Evolutionary conservation across 345 rosid species (phyloP).

Genomic region (Lagerstroemia speciosa): DNA sequence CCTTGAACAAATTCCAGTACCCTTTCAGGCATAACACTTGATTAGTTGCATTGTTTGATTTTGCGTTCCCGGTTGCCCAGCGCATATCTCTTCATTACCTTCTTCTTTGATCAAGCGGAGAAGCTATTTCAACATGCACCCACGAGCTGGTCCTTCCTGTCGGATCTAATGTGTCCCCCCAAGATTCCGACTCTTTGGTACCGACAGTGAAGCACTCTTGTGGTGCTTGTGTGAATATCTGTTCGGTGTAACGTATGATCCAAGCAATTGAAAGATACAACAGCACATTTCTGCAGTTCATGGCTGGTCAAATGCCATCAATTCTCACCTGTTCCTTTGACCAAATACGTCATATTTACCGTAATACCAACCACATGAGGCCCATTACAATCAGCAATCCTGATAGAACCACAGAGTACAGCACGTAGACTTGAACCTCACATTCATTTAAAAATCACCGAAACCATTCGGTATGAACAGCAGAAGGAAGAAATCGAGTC

Average conservation of each 20-base stretch:
- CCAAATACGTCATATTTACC: background rate
- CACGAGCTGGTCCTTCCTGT: slow-evolving; percentile 22
- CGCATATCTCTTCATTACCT: slow-evolving; percentile 70
- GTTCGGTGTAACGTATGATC: background rate
- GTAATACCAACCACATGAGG: too few species aligned
- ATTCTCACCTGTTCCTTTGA: too few species aligned
- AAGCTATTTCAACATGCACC: slow-evolving; percentile 48
- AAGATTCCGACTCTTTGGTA: background rate
- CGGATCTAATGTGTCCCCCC: background rate
- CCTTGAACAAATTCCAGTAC: background rate
- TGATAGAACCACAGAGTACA: background rate
- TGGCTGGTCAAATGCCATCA: too few species aligned
- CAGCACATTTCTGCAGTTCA: too few species aligned
- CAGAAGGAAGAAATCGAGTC: too few species aligned
- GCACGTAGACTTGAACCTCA: too few species aligned
- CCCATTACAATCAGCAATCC: too few species aligned
- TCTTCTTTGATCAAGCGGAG: slow-evolving; percentile 92
- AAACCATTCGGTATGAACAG: too few species aligned
- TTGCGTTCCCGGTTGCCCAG: slow-evolving; percentile 8
- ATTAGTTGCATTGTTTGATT: background rate
- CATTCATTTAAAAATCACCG: too few species aligned
- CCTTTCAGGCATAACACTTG: background rate
- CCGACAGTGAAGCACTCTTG: background rate
- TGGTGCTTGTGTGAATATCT: background rate
- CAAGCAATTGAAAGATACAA: background rate